phyloP scores from a whole-genome alignment of 2,329 filamentous ascomycete species.

The Diplodia scrobiculata region DNA sequence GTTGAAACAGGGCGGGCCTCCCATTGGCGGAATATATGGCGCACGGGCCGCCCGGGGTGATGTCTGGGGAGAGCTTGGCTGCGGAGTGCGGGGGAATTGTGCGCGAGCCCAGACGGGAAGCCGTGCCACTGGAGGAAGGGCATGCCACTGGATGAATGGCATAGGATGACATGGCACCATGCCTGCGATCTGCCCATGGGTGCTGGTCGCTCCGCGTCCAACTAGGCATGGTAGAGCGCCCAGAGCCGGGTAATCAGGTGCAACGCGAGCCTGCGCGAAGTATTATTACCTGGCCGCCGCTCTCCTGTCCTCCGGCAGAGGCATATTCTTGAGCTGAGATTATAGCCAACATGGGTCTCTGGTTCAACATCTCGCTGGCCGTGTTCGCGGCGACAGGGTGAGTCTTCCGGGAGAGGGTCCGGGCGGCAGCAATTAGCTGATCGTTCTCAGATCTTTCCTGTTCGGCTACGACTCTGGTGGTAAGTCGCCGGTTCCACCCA shows the following conservation, averaged over 20 bases:
- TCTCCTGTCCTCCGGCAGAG: not conserved
- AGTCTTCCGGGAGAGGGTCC: not conserved
- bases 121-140: constrained; percentile 6
- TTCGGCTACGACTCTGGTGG: constrained; percentile 45
- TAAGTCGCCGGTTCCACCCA: constrained; percentile 3
- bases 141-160: constrained; percentile 16
- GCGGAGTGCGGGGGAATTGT: constrained; percentile 27
- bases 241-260: constrained; percentile 16
- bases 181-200: constrained; percentile 25
- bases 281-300: constrained; percentile 11
- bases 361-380: constrained; percentile 49
- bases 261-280: not conserved
- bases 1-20: constrained; percentile 7
- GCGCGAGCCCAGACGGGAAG: not conserved
- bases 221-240: constrained; percentile 22
- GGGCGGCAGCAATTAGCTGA: not conserved
- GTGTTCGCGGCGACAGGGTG: constrained; percentile 48
- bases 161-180: constrained; percentile 26
- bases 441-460: constrained; percentile 42
- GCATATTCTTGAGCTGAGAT: not conserved
- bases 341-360: constrained; percentile 43
- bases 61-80: constrained; percentile 18
- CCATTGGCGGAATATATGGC: constrained; percentile 27
- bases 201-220: constrained; percentile 7
- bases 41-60: not conserved